Evolutionary conservation across 352 stramenopile genomes (phyloP).

Genomic region (Pythium dissotocum): DNA sequence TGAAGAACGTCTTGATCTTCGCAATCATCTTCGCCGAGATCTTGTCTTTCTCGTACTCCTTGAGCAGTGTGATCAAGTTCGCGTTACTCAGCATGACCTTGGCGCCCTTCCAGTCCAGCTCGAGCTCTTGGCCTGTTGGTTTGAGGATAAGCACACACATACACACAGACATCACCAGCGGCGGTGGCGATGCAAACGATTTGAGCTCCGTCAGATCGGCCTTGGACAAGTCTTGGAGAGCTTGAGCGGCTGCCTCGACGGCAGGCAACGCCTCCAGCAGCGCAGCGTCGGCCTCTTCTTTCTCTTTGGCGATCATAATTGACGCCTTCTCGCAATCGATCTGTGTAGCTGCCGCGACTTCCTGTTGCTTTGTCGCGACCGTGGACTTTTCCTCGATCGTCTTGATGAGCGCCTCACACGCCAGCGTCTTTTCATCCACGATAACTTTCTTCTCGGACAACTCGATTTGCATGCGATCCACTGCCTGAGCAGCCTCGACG

Average conservation of each 20-base stretch:
- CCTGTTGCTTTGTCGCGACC: constrained; percentile 91
- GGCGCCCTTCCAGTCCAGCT: constrained; percentile 92
- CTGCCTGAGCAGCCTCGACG: constrained; percentile 90
- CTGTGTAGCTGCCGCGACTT: constrained; percentile 89
- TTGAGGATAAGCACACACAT: constrained; percentile 92
- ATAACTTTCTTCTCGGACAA: constrained; percentile 94
- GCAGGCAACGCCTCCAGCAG: constrained; percentile 93
- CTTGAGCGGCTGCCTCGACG: constrained; percentile 91
- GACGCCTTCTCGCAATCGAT: constrained; percentile 90
- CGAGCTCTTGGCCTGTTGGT: constrained; percentile 90
- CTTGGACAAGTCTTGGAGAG: constrained; percentile 94
- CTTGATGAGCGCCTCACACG: constrained; percentile 93
- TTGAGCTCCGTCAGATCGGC: constrained; percentile 96
- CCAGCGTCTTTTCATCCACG: constrained; percentile 93
- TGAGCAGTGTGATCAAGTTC: constrained; percentile 90
- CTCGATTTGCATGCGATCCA: constrained; percentile 94
- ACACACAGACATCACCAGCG: constrained; percentile 93
- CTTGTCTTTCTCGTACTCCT: constrained; percentile 96
- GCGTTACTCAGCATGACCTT: constrained; percentile 95
- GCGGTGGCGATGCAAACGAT: constrained; percentile 92
- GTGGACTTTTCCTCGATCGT: constrained; percentile 94
- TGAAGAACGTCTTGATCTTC: constrained; percentile 94
- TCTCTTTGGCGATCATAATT: constrained; percentile 90
- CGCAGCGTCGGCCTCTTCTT: constrained; percentile 91
- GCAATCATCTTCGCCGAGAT: constrained; percentile 96